phyloP scores from a whole-genome alignment of 2,329 filamentous ascomycete species.

The Epichloe elymi region DNA sequence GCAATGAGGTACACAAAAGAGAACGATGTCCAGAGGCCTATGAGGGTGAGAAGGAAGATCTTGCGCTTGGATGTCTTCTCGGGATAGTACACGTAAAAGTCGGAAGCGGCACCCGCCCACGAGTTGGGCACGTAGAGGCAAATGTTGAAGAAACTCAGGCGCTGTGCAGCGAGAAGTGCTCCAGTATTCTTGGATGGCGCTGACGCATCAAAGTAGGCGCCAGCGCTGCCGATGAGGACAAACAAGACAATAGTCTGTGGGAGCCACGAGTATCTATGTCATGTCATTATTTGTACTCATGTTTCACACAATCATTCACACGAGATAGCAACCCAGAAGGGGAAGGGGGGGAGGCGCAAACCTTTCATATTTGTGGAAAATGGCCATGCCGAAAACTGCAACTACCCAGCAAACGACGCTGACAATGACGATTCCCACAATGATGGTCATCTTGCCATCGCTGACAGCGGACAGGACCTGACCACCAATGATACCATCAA shows the following conservation, averaged over 20 bases:
- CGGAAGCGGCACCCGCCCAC: slow-evolving; percentile 63
- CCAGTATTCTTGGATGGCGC: slow-evolving; percentile 43
- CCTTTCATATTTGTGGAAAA: slow-evolving; percentile 60
- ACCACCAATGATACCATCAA: slow-evolving; percentile 70
- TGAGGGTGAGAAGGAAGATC: slow-evolving; percentile 57
- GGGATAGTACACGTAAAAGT: slow-evolving; percentile 73
- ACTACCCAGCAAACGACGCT: slow-evolving; percentile 58
- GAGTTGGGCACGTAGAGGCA: slow-evolving; percentile 38
- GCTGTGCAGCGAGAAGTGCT: slow-evolving; percentile 49
- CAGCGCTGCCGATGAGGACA: slow-evolving; percentile 58
- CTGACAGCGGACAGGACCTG: slow-evolving; percentile 68
- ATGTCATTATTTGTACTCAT: not conserved
- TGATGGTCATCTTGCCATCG: slow-evolving; percentile 48
- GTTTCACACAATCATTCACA: not conserved
- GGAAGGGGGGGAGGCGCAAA: slow-evolving; percentile 1
- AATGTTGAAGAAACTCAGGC: slow-evolving; percentile 56
- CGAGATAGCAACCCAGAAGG: too few relatives aligned
- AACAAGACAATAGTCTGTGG: slow-evolving; percentile 60
- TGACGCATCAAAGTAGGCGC: slow-evolving; percentile 46
- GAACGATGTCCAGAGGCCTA: slow-evolving; percentile 46
- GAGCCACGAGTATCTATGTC: slow-evolving; percentile 31
- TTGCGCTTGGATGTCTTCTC: slow-evolving; percentile 41
- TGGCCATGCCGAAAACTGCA: slow-evolving; percentile 43
- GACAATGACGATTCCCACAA: slow-evolving; percentile 63
- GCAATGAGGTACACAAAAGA: slow-evolving; percentile 59